Base-by-base conservation (phyloP, 2,329 filamentous ascomycete species). In the Triangularia verruculosa region DNA sequence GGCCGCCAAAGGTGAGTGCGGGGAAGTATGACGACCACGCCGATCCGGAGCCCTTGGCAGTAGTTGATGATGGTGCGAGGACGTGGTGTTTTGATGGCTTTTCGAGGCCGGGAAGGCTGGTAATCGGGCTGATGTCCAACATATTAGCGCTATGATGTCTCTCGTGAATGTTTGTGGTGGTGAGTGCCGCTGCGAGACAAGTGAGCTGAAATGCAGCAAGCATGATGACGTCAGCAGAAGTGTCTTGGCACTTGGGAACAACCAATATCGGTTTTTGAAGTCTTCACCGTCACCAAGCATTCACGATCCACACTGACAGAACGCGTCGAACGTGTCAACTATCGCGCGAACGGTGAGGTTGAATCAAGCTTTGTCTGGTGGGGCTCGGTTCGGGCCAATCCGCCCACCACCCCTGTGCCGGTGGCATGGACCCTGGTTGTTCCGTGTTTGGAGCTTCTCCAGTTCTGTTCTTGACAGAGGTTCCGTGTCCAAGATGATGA, bases 21-120 rank as follows among this genome's bases (percentile, higher is more conserved):
- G 63, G 61, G 20, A 67, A 20, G 43, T 65, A 65, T 7, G 63
- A 67, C 3, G 63, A 24, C 65, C 63, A 66, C n/a, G 53, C 54
- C 2, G 62, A 63, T 12, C 51, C 43, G 3, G 61, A 27, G 1
- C 24, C 13, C 12, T 20, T 7, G 32, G 9, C 20, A 4, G 53
- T 25, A 7, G 55, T 9, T 39, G 12, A 3, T n/a, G 22, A 1
- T 15, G 51, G 22, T 7, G 51, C 51, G 20, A 65, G 17, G 3
- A 65, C 28, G 32, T 67, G 65, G n/a, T 67, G 65, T 6, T 59
- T 61, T 1, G 63, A 61, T 4, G 65, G 62, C 9, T 4, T 17
- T 1, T 27, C 15, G 11, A 47, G 9, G 1, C 32, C 51, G 3
- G 30, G n/a, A 17, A 47, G 17, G 3, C 57, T 57, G 12, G 28